Evolutionary conservation across 83 land plant species (phyloP), one percentile per base, ranked within the genome.

Genomic region (Diphasiastrum complanatum): DNA sequence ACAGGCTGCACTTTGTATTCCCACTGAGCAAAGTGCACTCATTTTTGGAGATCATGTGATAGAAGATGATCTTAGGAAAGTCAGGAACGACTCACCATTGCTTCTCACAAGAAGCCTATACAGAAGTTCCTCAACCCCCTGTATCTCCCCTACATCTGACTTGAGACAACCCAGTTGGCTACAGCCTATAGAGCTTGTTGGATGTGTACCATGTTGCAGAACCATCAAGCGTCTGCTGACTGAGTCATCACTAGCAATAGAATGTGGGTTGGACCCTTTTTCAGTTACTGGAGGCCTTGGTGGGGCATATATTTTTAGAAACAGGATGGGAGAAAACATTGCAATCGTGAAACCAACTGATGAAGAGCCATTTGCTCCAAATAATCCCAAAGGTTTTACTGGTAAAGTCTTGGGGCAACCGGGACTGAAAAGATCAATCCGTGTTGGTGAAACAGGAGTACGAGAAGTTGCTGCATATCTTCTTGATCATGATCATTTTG

Each of bases 391-490:
- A 61, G 92, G 92, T 2, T 87, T 84, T 64, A 70, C 75, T 14
- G 92, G 89, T 2, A 81, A 77, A 56, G 72, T 74, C 22, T 76
- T 87, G 54, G 92, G 92, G 20, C 85, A 84, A 48, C 92, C 92
- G 1, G 89, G 92, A 12, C 45, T 87, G 34, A 87, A 87, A 47
- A 57, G 79, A 1, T 78, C 86, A 2, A 82, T 84, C 5, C 63
- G 92, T 18, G 83, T 87, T 45, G 89, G 92, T 0, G 92, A 87
- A 47, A 87, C 89, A 1, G 92, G 92, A 0, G 55, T 84, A 33
- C 69, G 92, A 34, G 92, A 87, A 63, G 89, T 87, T 35, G 92
- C 89, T 2, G 92, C 92, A 20, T 87, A 84, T 49, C 74, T 87
- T 41, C 81, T 87, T 2, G 92, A 87, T 54, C 67, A 84, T 60